phyloP scores from a whole-genome alignment of 2,329 filamentous ascomycete species.

The Xylariaceae sp. region DNA sequence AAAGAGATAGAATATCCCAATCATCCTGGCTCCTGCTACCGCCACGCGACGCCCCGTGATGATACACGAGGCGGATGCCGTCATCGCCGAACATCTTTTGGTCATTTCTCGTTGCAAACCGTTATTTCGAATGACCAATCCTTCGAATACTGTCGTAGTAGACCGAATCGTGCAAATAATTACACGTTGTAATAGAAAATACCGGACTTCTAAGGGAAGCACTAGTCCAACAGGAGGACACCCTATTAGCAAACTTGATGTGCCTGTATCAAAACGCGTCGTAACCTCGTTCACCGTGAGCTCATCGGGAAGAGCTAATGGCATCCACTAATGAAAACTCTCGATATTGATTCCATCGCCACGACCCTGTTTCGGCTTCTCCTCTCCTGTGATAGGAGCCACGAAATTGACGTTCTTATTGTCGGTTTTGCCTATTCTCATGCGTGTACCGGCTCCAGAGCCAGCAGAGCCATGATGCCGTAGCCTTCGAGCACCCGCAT shows the following conservation, averaged over 20 bases:
- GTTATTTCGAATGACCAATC: too few species aligned
- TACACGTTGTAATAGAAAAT: slow-evolving; percentile 14
- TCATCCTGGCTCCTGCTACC: not conserved
- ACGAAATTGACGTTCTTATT: slow-evolving; percentile 53
- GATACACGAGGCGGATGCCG: not conserved
- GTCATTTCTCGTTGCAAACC: slow-evolving; percentile 9
- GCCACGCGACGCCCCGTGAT: not conserved
- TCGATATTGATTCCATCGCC: slow-evolving; percentile 17
- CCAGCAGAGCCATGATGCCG: slow-evolving; percentile 37
- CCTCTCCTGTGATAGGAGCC: slow-evolving; percentile 42
- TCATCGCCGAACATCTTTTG: not conserved
- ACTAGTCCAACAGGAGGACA: slow-evolving; percentile 19
- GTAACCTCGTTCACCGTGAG: slow-evolving; percentile 13
- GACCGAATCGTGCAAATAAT: slow-evolving; percentile 21
- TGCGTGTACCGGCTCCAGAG: slow-evolving; percentile 35
- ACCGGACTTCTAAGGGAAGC: slow-evolving; percentile 18
- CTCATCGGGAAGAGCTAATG: not conserved
- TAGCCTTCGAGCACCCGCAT: slow-evolving; percentile 40
- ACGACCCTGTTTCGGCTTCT: slow-evolving; percentile 34
- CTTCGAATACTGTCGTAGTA: too few species aligned
- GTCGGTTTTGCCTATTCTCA: slow-evolving; percentile 51
- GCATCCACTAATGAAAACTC: slow-evolving; percentile 5
- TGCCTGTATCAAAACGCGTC: slow-evolving; percentile 8
- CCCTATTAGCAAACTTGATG: not conserved
- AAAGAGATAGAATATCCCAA: not conserved